Base-by-base conservation (phyloP, 2,329 filamentous ascomycete genomes). In the Aspergillus latus region DNA sequence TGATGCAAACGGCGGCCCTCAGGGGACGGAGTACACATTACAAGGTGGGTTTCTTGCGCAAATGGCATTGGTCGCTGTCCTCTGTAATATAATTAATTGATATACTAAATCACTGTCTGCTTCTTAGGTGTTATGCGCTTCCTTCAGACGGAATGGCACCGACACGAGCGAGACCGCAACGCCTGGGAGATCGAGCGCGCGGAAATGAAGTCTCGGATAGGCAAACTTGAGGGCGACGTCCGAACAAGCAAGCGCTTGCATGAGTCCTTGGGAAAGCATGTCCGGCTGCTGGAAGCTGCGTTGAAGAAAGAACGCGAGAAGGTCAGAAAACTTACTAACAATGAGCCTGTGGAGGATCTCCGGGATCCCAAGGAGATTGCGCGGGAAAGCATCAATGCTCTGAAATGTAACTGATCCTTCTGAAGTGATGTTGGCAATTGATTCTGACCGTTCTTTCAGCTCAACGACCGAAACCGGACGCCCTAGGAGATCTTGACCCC, bases 141-240 rank as follows among this genome's bases (percentile, higher is more conserved):
- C 74, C 85, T 99, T 39, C 94, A 99, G 78, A 94, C 94, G 47
- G 93, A 99, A 84, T 99, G 94, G 94, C 94, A 99, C 76, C 88
- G 91, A 65, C 93, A 99, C 75, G 94, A 99, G 77, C 89, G 94
- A 76, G 94, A 97, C 72, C 87, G 94, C 67, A 99, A 99, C 77
- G 88, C 92, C 37, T 99, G 94, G 94, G 94, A 99, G 76, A 99
- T 99, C 72, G 94, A 99, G 76, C 88, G 92, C 71, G 94, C 96
- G 68, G 94, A 99, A 78, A 97, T 99, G 94, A 96, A 96, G 80
- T 92, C 90, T 64, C 88, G 95, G 69, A 97, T 99, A 77, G 93
- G 93, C 50, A 89, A 90, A 68, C 84, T 97, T 62, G 94, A 99
- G 76, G 94, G 94, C 53, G 90, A 96, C 64, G 85, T 88, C 32